These are phyloP conservation scores for Podila epicladia DNA, from an alignment of 192 early-diverging fungal species.

Conservation along the genomic window DNA sequence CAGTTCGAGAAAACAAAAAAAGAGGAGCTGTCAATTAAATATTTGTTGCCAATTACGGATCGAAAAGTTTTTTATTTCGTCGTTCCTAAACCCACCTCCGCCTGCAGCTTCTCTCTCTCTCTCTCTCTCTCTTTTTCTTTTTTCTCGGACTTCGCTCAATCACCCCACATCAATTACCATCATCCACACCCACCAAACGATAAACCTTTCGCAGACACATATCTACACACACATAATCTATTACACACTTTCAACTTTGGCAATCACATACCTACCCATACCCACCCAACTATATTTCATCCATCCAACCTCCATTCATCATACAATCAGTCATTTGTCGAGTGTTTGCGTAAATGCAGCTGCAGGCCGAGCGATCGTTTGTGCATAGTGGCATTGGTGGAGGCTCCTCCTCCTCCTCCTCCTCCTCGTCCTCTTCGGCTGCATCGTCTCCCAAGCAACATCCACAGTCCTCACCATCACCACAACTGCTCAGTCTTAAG, in stretches of 20 bases:
- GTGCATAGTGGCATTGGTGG: slow-evolving; percentile 46
- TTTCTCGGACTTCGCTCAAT: no score
- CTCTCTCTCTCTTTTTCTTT: no score
- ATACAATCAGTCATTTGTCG: not conserved
- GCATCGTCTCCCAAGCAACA: not conserved
- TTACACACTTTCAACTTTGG: not conserved
- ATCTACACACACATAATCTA: not conserved
- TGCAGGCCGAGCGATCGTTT: slow-evolving; percentile 45
- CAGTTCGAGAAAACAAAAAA: not conserved
- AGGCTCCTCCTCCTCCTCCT: slow-evolving; percentile 35
- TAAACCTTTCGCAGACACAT: no score
- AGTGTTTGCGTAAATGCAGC: slow-evolving; percentile 20
- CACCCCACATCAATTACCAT: no score
- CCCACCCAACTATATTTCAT: not conserved
- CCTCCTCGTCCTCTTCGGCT: slow-evolving; percentile 17
- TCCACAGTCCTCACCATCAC: not conserved
- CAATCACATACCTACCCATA: not conserved
- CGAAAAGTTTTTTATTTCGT: slow-evolving; percentile 1
- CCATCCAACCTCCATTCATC: not conserved
- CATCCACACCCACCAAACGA: no score
- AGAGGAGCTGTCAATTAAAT: not conserved
- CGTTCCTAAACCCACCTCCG: no score
- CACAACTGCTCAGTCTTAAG: not conserved
- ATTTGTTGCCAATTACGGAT: not conserved
- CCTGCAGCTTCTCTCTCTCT: no score